These are phyloP conservation scores for Suillus alpinus DNA, from an alignment of 768 basidiomycete genomes.

Conservation along the genomic window DNA sequence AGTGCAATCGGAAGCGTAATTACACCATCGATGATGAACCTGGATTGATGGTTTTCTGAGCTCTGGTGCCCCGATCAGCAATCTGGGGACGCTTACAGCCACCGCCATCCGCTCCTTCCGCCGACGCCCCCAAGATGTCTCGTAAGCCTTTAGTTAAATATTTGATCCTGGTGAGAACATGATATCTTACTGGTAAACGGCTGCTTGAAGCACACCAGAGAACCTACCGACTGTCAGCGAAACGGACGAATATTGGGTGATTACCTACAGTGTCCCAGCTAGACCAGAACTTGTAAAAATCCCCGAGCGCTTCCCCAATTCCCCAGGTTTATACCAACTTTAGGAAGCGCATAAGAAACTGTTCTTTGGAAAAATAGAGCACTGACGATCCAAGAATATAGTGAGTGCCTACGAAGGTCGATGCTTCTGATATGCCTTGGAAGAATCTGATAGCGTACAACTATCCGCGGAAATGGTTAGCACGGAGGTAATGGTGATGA, in stretches of 20 bases:
- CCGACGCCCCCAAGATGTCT: slow-evolving; percentile 52
- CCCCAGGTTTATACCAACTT: slow-evolving; percentile 70
- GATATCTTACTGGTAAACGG: slow-evolving; percentile 48
- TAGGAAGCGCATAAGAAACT: neutral
- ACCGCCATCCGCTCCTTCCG: slow-evolving; percentile 65
- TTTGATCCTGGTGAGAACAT: neutral
- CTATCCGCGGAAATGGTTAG: slow-evolving; percentile 27
- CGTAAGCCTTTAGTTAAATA: neutral
- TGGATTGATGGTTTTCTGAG: slow-evolving; percentile 17
- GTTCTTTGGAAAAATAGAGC: neutral
- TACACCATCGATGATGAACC: slow-evolving; percentile 68
- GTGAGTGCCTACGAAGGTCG: slow-evolving; percentile 75
- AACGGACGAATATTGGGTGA: neutral
- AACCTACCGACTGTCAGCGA: slow-evolving; percentile 39
- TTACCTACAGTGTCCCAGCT: slow-evolving; percentile 53
- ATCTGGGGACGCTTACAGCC: slow-evolving; percentile 45
- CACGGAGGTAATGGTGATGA: neutral
- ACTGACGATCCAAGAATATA: slow-evolving; percentile 71
- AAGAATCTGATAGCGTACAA: slow-evolving; percentile 71
- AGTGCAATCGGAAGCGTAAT: slow-evolving; percentile 70
- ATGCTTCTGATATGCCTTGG: slow-evolving; percentile 70
- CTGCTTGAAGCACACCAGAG: slow-evolving; percentile 63
- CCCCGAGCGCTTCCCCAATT: slow-evolving; percentile 69
- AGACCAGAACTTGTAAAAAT: slow-evolving; percentile 68
- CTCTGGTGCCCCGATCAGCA: neutral